Percentiles rank a stretch among this genome's conserved stretches.
These are phyloP conservation scores for Didymella sp. DNA, from an alignment of 2,329 filamentous ascomycete species.

Conservation along the genomic window DNA sequence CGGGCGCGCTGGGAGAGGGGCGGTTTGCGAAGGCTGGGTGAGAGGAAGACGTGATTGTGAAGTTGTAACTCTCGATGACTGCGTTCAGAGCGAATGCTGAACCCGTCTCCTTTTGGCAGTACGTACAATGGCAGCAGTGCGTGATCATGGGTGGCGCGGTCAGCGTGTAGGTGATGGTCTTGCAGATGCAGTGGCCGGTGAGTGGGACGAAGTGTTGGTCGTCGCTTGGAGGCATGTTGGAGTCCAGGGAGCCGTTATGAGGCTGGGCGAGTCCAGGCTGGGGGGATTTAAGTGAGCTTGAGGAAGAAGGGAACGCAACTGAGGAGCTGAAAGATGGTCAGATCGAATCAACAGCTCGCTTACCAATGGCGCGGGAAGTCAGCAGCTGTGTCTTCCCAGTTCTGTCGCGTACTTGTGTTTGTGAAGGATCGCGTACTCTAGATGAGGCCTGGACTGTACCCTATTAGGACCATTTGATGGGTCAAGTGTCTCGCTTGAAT, in stretches of 20 bases:
- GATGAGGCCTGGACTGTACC: background rate
- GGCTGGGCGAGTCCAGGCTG: background rate
- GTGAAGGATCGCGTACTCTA: background rate
- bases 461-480: background rate
- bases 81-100: slow-evolving; percentile 52
- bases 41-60: slow-evolving; percentile 40
- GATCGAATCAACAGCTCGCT: background rate
- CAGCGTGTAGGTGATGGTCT: slow-evolving; percentile 37
- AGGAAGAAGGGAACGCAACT: background rate
- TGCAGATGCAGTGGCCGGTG: slow-evolving; percentile 36
- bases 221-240: background rate
- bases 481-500: background rate
- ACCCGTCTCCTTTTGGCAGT: slow-evolving; percentile 57
- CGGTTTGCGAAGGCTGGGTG: slow-evolving; percentile 40
- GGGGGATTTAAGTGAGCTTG: background rate
- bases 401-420: background rate
- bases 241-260: background rate
- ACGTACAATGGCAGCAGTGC: slow-evolving; percentile 58
- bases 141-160: slow-evolving; percentile 45
- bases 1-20: slow-evolving; percentile 45
- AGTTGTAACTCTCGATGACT: slow-evolving; percentile 51
- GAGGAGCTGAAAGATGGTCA: background rate
- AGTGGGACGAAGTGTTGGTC: slow-evolving; percentile 4
- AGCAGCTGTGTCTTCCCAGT: background rate
- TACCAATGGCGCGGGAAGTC: background rate